Evolutionary conservation across 192 early-diverging fungal genomes (phyloP).

Genomic region (Linnemannia zychae): DNA sequence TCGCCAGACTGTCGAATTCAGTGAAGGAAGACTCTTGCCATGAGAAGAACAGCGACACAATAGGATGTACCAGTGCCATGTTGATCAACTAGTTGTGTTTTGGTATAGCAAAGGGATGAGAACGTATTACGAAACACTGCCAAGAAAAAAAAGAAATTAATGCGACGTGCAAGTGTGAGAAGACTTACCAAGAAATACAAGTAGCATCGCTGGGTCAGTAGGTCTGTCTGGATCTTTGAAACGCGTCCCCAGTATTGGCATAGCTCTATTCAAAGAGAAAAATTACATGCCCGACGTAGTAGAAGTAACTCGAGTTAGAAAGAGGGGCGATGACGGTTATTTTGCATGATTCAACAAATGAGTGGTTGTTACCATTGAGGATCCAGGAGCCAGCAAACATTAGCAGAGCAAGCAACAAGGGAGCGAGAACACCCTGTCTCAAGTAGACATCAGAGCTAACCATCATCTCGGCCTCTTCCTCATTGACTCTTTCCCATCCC

Average conservation of each 20-base stretch:
- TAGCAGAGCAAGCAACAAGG: constrained; percentile 8
- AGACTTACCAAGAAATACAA: constrained; percentile 24
- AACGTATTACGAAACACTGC: neutral
- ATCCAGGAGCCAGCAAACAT: constrained; percentile 35
- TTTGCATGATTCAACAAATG: no score
- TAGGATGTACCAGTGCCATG: constrained; percentile 19
- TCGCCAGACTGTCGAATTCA: neutral
- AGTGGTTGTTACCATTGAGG: constrained; percentile 21
- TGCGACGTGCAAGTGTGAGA: neutral
- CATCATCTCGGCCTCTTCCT: neutral
- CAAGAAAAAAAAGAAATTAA: neutral
- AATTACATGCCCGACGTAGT: no score
- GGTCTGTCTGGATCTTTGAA: constrained; percentile 30
- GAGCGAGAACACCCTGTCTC: constrained; percentile 15
- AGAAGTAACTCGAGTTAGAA: no score
- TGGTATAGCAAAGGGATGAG: neutral
- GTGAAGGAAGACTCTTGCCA: constrained; percentile 19
- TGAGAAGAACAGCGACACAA: constrained; percentile 16
- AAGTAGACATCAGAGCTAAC: neutral
- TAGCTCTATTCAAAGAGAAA: constrained; percentile 16
- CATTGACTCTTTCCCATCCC: constrained; percentile 23
- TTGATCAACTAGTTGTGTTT: constrained; percentile 5
- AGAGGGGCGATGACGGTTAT: no score
- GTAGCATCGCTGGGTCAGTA: constrained; percentile 23
- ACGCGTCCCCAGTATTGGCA: constrained; percentile 31